phyloP scores from a whole-genome alignment of 2,329 filamentous ascomycete genomes.

The Xylaria polymorpha region DNA sequence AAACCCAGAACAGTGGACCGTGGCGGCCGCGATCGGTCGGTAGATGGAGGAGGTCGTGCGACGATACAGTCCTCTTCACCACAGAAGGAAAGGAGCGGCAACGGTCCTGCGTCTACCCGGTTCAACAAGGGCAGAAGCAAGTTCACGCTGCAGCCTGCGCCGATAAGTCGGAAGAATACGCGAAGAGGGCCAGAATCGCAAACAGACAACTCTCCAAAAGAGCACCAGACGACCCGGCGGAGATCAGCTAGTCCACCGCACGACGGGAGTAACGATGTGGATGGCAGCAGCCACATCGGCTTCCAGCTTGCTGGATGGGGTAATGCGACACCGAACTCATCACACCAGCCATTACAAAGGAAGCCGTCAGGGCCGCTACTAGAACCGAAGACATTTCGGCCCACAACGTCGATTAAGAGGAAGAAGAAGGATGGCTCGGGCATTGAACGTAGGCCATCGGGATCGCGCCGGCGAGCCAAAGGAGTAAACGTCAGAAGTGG shows the following conservation, averaged over 20 bases:
- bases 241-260: neutral
- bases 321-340: neutral
- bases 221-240: neutral
- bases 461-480: neutral
- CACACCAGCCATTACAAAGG: conserved; percentile 1
- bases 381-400: conserved; percentile 27
- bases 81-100: conserved; percentile 10
- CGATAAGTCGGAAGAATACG: conserved; percentile 27
- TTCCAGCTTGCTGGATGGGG: conserved; percentile 38
- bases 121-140: conserved; percentile 28
- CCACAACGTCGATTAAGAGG: neutral
- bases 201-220: neutral
- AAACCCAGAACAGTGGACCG: neutral
- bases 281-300: conserved; percentile 30
- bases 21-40: neutral
- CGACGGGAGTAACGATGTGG: neutral
- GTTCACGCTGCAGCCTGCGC: conserved; percentile 44
- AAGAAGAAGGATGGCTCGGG: neutral
- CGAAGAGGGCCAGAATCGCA: neutral
- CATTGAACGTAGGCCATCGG: neutral
- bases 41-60: neutral
- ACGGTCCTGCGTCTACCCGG: conserved; percentile 8
- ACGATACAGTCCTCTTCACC: neutral
- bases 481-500: neutral
- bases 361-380: conserved; percentile 24